Percentiles rank a stretch among this genome's conserved stretches.
phyloP scores from a whole-genome alignment of 345 rosid species.

The Adansonia digitata region DNA sequence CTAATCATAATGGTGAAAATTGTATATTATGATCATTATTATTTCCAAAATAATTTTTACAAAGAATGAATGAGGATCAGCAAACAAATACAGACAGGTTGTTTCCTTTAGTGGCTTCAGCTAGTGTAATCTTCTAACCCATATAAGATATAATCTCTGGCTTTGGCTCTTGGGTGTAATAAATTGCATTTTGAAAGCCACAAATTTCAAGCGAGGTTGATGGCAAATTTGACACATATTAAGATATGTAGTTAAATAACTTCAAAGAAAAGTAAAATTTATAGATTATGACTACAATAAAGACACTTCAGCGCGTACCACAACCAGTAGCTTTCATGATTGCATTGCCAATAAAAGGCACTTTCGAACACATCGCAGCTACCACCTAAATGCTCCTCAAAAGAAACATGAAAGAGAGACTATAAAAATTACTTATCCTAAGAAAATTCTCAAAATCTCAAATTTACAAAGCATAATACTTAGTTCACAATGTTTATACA shows the following conservation, averaged over 20 bases:
- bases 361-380: constrained; percentile 93
- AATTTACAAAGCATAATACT: neutral
- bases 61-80: neutral
- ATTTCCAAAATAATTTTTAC: neutral
- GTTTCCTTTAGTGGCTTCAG: neutral
- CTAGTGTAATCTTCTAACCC: neutral
- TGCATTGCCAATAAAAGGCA: constrained; percentile 77
- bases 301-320: constrained; percentile 42
- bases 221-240: neutral
- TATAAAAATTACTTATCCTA: neutral
- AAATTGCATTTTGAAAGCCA: neutral
- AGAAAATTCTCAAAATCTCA: neutral
- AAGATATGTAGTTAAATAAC: neutral
- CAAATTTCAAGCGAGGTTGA: neutral
- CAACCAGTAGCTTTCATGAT: constrained; percentile 71
- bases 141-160: neutral
- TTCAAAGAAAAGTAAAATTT: constrained; percentile 2
- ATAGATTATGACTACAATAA: neutral
- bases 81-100: neutral
- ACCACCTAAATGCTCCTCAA: constrained; percentile 61
- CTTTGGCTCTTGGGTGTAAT: neutral
- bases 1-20: neutral
- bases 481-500: neutral
- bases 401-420: neutral
- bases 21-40: neutral